Evolutionary conservation across 202 grass and related monocot genomes (phyloP).

Genomic region (Panicum hallii): DNA sequence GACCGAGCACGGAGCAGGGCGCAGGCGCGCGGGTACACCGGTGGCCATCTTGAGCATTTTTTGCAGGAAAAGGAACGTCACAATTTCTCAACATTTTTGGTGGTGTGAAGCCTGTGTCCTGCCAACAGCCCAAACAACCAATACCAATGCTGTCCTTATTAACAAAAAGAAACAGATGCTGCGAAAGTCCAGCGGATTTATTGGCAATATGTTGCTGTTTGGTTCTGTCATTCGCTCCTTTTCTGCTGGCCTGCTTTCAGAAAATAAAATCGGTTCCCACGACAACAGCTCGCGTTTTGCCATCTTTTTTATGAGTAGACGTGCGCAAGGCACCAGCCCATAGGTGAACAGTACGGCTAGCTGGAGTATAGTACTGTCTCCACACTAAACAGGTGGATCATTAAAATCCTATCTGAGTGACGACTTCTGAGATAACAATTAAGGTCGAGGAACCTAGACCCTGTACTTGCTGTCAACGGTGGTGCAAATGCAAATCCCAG

Average conservation of each 20-base stretch:
- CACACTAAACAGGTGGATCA: slow-evolving; percentile 17
- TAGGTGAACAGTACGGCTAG: background rate
- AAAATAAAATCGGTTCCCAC: no score
- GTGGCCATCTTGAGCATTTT: background rate
- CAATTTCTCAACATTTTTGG: background rate
- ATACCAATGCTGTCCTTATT: no score
- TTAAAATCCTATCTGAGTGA: background rate
- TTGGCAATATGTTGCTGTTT: background rate
- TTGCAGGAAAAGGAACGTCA: background rate
- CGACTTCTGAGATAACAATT: background rate
- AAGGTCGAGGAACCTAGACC: background rate
- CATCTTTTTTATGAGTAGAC: background rate
- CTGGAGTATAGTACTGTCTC: background rate
- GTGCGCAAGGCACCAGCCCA: background rate
- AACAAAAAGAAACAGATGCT: no score
- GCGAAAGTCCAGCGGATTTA: slow-evolving; percentile 16
- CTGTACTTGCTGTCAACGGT: no score
- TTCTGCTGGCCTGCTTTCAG: no score
- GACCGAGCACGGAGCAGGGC: background rate
- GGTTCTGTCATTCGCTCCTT: background rate
- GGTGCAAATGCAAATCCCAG: background rate
- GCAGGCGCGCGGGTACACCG: background rate
- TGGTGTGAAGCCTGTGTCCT: background rate
- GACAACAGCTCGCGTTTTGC: no score
- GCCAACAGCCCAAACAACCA: slow-evolving; percentile 11